Evolutionary conservation across 768 basidiomycete genomes (phyloP), one percentile per base, ranked within the genome.

Genomic region (Leccinum fibrillosum): DNA sequence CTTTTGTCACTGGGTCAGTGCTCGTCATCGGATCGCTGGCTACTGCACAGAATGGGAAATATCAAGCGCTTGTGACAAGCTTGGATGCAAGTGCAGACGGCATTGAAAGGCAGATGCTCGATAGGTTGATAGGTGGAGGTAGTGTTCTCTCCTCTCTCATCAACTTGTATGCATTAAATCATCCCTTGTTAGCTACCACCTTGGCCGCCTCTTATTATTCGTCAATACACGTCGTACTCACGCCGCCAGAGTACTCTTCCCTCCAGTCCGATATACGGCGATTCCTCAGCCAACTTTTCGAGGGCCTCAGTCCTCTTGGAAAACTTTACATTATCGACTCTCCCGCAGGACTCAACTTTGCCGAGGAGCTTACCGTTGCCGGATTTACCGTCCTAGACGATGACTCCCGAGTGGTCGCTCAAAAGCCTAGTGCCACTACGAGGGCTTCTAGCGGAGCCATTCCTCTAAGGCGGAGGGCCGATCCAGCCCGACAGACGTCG

Each of bases 111-210:
- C 86, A 92, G 68, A 84, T 94, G 77, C 74, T 94, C 28, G 92
- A 95, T 71, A 80, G 93, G 59, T 75, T 95, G 60, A 75, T 92
- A 15, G 92, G 91, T 72, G 81, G 83, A 76, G 92, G 92, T 93
- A 66, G 19, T 48, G 11, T 48, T 30, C 9, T 49, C 53, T 61
- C 34, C 54, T 59, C 45, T 55, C 30, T 49, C n/a, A 32, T 25
- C 25, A 19, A 52, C 44, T 25, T 12, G 11, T n/a, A 47, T n/a
- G 21, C 28, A 37, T 47, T 60, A 30, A 66, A 35, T 12, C 23
- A 21, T 48, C 50, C 12, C 23, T 17, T 7, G 26, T 49, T 60
- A 92, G 92, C 89, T 30, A 82, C 83, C 5, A 73, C 75, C 17
- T 74, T 92, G 60, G 63, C 75, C 9, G 67, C 82, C 12, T 78